Percentiles rank a stretch among this genome's conserved stretches.
phyloP scores from a whole-genome alignment of 352 stramenopile genomes.

The Globisporangium paddicum region DNA sequence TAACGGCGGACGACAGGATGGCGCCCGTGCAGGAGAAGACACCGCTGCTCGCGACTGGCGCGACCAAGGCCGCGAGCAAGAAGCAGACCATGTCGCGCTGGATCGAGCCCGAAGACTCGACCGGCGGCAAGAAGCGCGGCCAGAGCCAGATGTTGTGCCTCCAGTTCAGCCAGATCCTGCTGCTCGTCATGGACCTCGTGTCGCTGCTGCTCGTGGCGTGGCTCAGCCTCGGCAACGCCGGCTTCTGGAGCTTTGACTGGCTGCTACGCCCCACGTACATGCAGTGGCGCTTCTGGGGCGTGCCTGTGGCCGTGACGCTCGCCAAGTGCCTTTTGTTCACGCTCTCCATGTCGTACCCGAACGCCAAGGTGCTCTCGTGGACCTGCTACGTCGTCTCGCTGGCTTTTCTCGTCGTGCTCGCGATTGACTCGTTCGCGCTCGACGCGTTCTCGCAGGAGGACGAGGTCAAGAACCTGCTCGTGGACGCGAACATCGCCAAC shows the following conservation, averaged over 20 bases:
- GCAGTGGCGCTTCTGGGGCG: slow-evolving; percentile 72
- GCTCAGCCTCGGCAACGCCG: slow-evolving; percentile 38
- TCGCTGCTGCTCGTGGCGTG: slow-evolving; percentile 46
- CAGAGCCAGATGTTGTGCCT: slow-evolving; percentile 16
- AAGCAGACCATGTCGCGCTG: slow-evolving; percentile 19
- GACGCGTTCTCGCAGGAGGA: slow-evolving; percentile 57
- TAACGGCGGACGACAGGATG: slow-evolving; percentile 5
- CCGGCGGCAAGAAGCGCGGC: slow-evolving; percentile 8
- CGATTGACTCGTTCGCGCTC: slow-evolving; percentile 67
- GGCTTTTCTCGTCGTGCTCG: slow-evolving; percentile 57
- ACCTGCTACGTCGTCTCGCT: slow-evolving; percentile 43
- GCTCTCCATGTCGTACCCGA: slow-evolving; percentile 43
- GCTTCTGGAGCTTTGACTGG: slow-evolving; percentile 38
- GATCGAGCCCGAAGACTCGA: slow-evolving; percentile 12
- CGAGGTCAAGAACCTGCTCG: slow-evolving; percentile 44
- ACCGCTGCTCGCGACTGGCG: slow-evolving; percentile 7
- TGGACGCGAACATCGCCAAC: slow-evolving; percentile 77
- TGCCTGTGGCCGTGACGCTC: slow-evolving; percentile 59
- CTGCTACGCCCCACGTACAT: slow-evolving; percentile 34
- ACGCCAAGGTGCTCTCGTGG: slow-evolving; percentile 31
- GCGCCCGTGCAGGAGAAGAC: slow-evolving; percentile 7
- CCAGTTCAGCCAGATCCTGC: slow-evolving; percentile 14
- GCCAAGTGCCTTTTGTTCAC: slow-evolving; percentile 60
- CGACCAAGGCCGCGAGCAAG: slow-evolving; percentile 5
- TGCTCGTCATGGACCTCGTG: slow-evolving; percentile 21